Evolutionary conservation across 495 filamentous ascomycete species (phyloP).

Genomic region (Tuber indicum): DNA sequence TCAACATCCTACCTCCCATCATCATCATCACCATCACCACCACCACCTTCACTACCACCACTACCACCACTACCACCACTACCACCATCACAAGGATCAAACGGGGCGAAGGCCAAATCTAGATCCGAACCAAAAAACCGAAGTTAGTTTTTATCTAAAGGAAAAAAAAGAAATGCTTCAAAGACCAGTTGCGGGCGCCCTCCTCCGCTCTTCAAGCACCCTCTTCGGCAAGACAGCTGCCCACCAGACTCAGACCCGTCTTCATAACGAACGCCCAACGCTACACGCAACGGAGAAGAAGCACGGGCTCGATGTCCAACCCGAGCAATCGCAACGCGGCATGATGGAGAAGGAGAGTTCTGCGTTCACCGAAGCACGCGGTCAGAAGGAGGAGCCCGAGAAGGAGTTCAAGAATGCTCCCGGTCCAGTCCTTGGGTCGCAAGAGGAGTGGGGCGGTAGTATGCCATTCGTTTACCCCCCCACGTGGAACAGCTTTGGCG

Average conservation of each 20-base stretch:
- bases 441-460: slow-evolving; percentile 59
- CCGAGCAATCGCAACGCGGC: slow-evolving; percentile 43
- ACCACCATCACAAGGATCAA: neutral
- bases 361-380: slow-evolving; percentile 47
- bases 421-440: slow-evolving; percentile 61
- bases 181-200: neutral
- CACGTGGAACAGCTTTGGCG: slow-evolving; percentile 14
- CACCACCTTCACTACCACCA: neutral
- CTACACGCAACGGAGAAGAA: slow-evolving; percentile 32
- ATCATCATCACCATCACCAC: neutral
- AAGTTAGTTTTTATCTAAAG: neutral
- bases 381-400: slow-evolving; percentile 51
- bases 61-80: neutral
- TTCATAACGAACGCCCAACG: slow-evolving; percentile 12
- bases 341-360: slow-evolving; percentile 46
- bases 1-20: neutral
- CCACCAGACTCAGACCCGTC: slow-evolving; percentile 21
- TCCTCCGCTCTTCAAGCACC: neutral
- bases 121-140: neutral
- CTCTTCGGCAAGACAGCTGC: neutral
- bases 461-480: slow-evolving; percentile 24
- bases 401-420: slow-evolving; percentile 60
- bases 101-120: neutral
- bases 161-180: neutral
- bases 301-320: slow-evolving; percentile 47